These are phyloP conservation scores for Rhodofomes roseus DNA, from an alignment of 1,284 basidiomycete genomes.

Conservation along the genomic window DNA sequence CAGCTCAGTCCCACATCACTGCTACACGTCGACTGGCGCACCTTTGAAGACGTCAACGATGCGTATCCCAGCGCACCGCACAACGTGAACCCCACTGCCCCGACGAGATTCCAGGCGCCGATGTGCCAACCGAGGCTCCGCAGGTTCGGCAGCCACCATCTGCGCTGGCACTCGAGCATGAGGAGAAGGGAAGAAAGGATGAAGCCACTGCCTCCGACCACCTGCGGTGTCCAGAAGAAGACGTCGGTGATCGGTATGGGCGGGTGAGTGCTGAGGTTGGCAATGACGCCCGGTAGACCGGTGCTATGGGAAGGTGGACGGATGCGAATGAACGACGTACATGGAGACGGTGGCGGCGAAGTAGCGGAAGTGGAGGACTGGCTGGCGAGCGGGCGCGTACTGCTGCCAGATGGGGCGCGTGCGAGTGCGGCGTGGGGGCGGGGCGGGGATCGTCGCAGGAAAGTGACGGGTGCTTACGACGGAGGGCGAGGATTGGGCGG, in stretches of 20 bases:
- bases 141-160: constrained; percentile 43
- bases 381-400: too few relatives aligned
- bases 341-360: not conserved
- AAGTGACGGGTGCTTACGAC: too few relatives aligned
- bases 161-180: constrained; percentile 53
- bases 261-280: constrained; percentile 18
- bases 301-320: constrained; percentile 27
- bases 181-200: constrained; percentile 46
- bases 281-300: constrained; percentile 48
- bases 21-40: constrained; percentile 1
- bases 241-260: constrained; percentile 32
- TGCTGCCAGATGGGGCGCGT: too few relatives aligned
- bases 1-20: not conserved
- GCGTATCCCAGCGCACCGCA: constrained; percentile 53
- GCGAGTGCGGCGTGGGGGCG: too few relatives aligned
- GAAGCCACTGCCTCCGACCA: constrained; percentile 55
- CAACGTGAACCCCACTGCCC: constrained; percentile 51
- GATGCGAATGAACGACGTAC: not conserved
- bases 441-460: too few relatives aligned
- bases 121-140: constrained; percentile 44
- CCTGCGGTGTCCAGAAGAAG: constrained; percentile 51
- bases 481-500: not conserved
- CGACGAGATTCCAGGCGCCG: constrained; percentile 54
- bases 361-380: too few relatives aligned
- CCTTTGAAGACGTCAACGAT: constrained; percentile 18